Percentiles rank a stretch among this genome's conserved stretches.
Conservation (phyloP, 2,329 filamentous ascomycete genomes). For the Tricladium varicosporioides region DNA sequence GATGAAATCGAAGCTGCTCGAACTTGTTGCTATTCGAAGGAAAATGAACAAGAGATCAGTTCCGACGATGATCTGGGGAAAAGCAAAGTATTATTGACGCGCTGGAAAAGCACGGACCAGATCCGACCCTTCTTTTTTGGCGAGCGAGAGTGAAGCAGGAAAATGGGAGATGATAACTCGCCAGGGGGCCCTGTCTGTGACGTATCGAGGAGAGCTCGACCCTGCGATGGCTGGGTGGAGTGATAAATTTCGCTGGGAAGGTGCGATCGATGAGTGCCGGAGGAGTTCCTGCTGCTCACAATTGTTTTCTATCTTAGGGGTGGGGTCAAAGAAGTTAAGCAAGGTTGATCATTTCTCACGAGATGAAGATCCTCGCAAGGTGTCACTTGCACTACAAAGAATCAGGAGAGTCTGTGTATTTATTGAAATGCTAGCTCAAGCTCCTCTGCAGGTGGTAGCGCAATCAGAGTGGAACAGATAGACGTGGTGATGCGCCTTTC, state of each 20-base stretch:
- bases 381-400: neutral
- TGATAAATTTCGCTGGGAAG: neutral
- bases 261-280: neutral
- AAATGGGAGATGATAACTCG: too few species aligned
- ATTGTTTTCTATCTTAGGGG: too few species aligned
- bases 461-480: neutral
- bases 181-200: neutral
- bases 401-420: neutral
- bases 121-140: neutral
- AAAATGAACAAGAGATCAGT: constrained; percentile 12
- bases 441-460: neutral
- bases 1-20: neutral
- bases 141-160: neutral
- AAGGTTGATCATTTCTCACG: too few species aligned
- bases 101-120: neutral
- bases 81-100: constrained; percentile 8
- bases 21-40: neutral
- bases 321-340: too few species aligned
- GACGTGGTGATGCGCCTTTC: neutral
- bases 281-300: too few species aligned
- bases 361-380: neutral
- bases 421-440: neutral
- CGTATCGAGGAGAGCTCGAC: neutral
- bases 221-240: neutral
- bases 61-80: constrained; percentile 17